Conservation (phyloP, 768 basidiomycete species). For the Scleroderma citrinum region DNA sequence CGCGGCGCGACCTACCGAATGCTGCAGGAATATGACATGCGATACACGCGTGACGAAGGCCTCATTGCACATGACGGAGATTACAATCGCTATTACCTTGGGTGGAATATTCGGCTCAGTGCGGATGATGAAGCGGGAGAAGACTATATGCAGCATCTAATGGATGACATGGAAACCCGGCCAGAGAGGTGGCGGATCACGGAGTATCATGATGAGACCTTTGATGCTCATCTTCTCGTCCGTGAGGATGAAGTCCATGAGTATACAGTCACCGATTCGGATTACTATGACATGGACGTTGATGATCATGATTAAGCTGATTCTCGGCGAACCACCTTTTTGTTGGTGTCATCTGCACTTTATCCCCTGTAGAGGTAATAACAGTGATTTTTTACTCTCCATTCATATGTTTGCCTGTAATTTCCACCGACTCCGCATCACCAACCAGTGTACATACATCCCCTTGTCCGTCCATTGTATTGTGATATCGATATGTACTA, state of each 20-base stretch:
- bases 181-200: constrained; percentile 40
- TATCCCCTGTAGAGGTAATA: neutral
- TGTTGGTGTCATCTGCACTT: too few species aligned
- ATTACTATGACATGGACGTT: constrained; percentile 28
- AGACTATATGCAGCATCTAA: constrained; percentile 34
- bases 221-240: constrained; percentile 38
- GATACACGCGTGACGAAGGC: constrained; percentile 50
- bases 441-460: neutral
- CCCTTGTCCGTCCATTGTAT: neutral
- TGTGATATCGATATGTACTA: neutral
- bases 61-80: constrained; percentile 40
- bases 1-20: constrained; percentile 57
- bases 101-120: constrained; percentile 59
- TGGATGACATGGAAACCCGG: constrained; percentile 35
- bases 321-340: neutral
- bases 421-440: neutral
- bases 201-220: constrained; percentile 33
- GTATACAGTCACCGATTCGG: constrained; percentile 35
- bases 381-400: neutral
- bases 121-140: constrained; percentile 37
- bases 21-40: constrained; percentile 50
- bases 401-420: neutral
- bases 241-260: constrained; percentile 29
- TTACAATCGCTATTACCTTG: constrained; percentile 50
- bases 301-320: constrained; percentile 2